phyloP scores from a whole-genome alignment of 768 basidiomycete species.

The Coprinellus micaceus region DNA sequence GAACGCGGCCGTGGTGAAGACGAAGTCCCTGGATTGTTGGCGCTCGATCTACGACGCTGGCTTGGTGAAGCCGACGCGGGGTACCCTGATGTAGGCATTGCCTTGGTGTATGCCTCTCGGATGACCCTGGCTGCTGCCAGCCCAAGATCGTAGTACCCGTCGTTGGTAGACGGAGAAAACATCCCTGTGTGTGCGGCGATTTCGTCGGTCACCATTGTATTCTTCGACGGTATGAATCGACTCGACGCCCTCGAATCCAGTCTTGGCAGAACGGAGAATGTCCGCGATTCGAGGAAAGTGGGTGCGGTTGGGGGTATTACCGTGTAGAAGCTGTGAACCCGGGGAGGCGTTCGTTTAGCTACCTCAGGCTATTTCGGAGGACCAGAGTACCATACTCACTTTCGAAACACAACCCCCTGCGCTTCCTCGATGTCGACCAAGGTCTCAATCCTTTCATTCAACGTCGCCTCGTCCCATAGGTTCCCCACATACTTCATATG shows the following conservation, averaged over 20 bases:
- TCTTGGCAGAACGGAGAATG: constrained; percentile 76
- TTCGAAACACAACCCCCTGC: constrained; percentile 66
- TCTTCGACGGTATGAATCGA: constrained; percentile 63
- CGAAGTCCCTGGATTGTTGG: background rate
- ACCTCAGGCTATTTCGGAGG: background rate
- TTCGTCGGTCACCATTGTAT: constrained; percentile 70
- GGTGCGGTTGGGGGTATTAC: constrained; percentile 69
- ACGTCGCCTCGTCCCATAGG: constrained; percentile 72
- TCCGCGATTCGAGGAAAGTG: constrained; percentile 49
- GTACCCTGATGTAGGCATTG: background rate
- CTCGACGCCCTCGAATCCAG: constrained; percentile 41
- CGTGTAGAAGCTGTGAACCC: constrained; percentile 66
- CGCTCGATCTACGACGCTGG: background rate
- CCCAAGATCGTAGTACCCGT: constrained; percentile 87
- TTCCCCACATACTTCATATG: constrained; percentile 88
- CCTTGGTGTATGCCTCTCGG: constrained; percentile 48
- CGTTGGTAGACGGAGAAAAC: constrained; percentile 78
- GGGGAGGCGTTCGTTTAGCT: background rate
- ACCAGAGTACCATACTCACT: constrained; percentile 41
- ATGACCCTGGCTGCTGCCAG: constrained; percentile 60
- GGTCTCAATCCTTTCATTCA: constrained; percentile 58
- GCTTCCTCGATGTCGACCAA: constrained; percentile 58
- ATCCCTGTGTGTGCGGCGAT: constrained; percentile 84
- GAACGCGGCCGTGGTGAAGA: background rate
- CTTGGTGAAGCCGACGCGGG: background rate